These are phyloP conservation scores for Chaetomium fimeti DNA, from an alignment of 495 filamentous ascomycete genomes.

Conservation along the genomic window DNA sequence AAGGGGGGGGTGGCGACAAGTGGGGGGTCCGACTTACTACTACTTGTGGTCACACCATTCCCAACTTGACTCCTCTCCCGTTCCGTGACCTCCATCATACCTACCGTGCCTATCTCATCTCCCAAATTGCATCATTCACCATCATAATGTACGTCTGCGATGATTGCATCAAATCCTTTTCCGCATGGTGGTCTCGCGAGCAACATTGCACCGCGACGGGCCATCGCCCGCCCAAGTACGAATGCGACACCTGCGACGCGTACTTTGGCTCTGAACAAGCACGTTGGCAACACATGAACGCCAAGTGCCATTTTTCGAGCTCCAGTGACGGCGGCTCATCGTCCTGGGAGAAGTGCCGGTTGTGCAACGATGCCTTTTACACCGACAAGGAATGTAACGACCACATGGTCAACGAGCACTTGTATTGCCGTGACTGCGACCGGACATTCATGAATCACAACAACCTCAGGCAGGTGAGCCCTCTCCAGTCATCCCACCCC, in stretches of 20 bases:
- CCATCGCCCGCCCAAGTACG: slow-evolving; percentile 26
- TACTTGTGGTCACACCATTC: no score
- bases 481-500: slow-evolving; percentile 36
- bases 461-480: slow-evolving; percentile 30
- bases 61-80: no score
- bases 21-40: no score
- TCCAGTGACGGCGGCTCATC: neutral
- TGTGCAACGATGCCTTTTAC: slow-evolving; percentile 28
- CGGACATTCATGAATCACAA: slow-evolving; percentile 32
- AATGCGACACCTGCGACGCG: slow-evolving; percentile 30
- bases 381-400: slow-evolving; percentile 13
- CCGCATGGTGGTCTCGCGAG: slow-evolving; percentile 1
- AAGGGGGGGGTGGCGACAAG: no score
- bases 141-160: no score
- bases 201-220: slow-evolving; percentile 29
- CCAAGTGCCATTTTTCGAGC: slow-evolving; percentile 20
- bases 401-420: slow-evolving; percentile 31
- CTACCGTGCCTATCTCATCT: no score
- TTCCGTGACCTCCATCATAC: no score
- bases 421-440: slow-evolving; percentile 34
- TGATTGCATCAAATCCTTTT: no score
- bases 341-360: slow-evolving; percentile 23
- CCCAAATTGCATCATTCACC: no score
- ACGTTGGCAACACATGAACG: slow-evolving; percentile 29
- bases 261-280: slow-evolving; percentile 22